Conservation (phyloP, 768 basidiomycete species). For the Tylopilus plumbeoviolaceoides region DNA sequence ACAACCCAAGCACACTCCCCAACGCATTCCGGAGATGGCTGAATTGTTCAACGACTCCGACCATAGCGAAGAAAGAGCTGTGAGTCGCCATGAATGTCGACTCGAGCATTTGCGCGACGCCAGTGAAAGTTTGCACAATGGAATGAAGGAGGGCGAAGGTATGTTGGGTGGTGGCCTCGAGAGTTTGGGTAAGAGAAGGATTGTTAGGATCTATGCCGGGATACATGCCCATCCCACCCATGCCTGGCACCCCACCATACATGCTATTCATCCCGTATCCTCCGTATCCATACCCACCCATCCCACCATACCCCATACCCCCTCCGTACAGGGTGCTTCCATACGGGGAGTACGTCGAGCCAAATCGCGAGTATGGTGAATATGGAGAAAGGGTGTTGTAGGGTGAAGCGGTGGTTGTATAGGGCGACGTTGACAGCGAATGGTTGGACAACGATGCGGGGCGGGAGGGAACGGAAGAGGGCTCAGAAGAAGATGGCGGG, state of each 20-base stretch:
- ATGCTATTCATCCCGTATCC: conserved; percentile 51
- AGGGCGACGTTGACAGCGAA: conserved; percentile 33
- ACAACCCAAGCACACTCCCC: conserved; percentile 89
- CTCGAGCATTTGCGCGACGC: conserved; percentile 96
- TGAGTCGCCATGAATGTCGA: conserved; percentile 97
- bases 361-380: conserved; percentile 37
- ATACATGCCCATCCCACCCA: conserved; percentile 38
- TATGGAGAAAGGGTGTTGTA: conserved; percentile 48
- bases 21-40: conserved; percentile 87
- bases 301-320: conserved; percentile 37
- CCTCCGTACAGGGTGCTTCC: conserved; percentile 32
- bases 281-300: conserved; percentile 41
- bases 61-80: conserved; percentile 94
- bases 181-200: conserved; percentile 76
- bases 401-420: conserved; percentile 37
- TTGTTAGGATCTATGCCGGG: conserved; percentile 46
- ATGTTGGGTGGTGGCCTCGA: conserved; percentile 85
- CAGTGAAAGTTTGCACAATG: conserved; percentile 92
- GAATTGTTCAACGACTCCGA: conserved; percentile 94
- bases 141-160: conserved; percentile 93
- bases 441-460: conserved; percentile 50
- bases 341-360: conserved; percentile 36
- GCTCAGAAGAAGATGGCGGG: conserved; percentile 25
- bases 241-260: conserved; percentile 36
- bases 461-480: conserved; percentile 56